Evolutionary conservation across 768 basidiomycete species (phyloP).

Genomic region (Pisolithus microcarpus): DNA sequence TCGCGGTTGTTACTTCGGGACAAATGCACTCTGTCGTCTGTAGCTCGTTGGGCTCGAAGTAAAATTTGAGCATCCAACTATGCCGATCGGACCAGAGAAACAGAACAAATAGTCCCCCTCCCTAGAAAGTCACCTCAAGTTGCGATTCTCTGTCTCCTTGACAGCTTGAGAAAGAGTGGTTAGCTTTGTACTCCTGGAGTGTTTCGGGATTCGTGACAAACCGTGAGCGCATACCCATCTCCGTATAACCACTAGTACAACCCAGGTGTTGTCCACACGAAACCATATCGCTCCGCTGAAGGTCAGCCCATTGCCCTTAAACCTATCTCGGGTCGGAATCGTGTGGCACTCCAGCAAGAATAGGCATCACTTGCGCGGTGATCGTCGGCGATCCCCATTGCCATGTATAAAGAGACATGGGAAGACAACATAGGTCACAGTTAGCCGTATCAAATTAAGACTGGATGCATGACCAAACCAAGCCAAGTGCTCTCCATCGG

Average conservation of each 20-base stretch:
- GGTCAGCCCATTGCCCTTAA: conserved; percentile 51
- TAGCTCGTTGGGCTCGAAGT: too few relatives aligned
- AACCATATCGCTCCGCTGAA: conserved; percentile 38
- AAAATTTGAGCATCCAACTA: too few relatives aligned
- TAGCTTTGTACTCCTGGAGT: too few relatives aligned
- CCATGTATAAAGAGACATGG: conserved; percentile 32
- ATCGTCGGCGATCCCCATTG: conserved; percentile 17
- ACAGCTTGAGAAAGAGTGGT: too few relatives aligned
- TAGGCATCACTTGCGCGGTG: conserved; percentile 44
- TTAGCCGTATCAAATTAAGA: conserved; percentile 68
- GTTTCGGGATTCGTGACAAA: conserved; percentile 30
- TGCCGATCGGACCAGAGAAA: too few relatives aligned
- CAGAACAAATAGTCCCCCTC: too few relatives aligned
- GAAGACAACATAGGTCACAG: conserved; percentile 70
- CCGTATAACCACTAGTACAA: conserved; percentile 34
- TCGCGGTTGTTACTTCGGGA: too few relatives aligned
- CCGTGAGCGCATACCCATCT: conserved; percentile 44
- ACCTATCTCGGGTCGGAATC: conserved; percentile 64
- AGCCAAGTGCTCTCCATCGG: conserved; percentile 55
- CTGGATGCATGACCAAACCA: conserved; percentile 62
- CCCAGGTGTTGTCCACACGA: conserved; percentile 72
- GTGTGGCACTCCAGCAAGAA: conserved; percentile 58
- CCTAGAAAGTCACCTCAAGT: too few relatives aligned
- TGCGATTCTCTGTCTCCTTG: too few relatives aligned
- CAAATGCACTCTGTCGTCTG: too few relatives aligned